phyloP scores from a whole-genome alignment of 2,329 filamentous ascomycete genomes.

The Huntiella decipiens region DNA sequence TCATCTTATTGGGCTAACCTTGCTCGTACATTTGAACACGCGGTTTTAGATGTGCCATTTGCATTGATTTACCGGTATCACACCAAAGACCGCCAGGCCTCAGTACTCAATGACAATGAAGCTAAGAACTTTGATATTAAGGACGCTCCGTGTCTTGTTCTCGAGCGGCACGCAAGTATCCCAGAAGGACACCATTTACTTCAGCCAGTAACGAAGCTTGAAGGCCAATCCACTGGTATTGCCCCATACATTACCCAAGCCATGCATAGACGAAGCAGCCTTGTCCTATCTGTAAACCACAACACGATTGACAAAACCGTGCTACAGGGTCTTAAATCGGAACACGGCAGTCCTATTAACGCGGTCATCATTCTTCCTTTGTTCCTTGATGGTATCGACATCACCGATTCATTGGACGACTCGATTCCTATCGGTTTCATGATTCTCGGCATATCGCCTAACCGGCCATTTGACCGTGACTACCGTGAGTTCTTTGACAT shows the following conservation, averaged over 20 bases:
- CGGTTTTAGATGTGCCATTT: conserved; percentile 59
- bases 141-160: conserved; percentile 24
- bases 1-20: conserved; percentile 57
- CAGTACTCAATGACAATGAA: neutral
- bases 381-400: conserved; percentile 58
- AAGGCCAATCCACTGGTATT: conserved; percentile 51
- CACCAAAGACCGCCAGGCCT: conserved; percentile 44
- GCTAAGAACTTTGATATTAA: neutral
- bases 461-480: conserved; percentile 61
- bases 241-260: conserved; percentile 58
- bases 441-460: conserved; percentile 23
- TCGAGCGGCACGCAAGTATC: conserved; percentile 56
- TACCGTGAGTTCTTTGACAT: conserved; percentile 53
- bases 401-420: conserved; percentile 53
- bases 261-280: conserved; percentile 44
- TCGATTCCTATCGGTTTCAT: conserved; percentile 6
- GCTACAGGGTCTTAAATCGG: conserved; percentile 47
- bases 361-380: conserved; percentile 63
- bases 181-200: conserved; percentile 43
- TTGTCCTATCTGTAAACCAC: conserved; percentile 47
- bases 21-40: conserved; percentile 48
- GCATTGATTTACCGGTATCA: conserved; percentile 57
- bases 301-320: conserved; percentile 39
- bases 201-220: conserved; percentile 45
- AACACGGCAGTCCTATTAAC: conserved; percentile 36